Evolutionary conservation across 768 basidiomycete species (phyloP).

Genomic region (Glaciozyma antarctica): DNA sequence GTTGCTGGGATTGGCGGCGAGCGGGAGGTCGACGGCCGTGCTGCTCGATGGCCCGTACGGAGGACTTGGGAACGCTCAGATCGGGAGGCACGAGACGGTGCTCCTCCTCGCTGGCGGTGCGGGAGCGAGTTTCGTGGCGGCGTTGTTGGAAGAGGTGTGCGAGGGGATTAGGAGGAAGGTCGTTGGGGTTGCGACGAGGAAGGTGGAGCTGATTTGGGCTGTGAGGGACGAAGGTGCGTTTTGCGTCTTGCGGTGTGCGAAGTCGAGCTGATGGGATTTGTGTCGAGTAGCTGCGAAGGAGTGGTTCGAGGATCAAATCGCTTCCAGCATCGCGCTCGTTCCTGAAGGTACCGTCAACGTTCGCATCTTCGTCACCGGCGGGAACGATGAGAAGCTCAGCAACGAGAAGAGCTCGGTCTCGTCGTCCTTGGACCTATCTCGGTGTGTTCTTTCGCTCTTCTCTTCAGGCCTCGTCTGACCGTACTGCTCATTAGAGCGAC

Average conservation of each 20-base stretch:
- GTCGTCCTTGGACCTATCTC: neutral
- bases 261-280: neutral
- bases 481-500: neutral
- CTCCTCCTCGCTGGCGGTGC: conserved; percentile 32
- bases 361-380: conserved; percentile 14
- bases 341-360: conserved; percentile 5
- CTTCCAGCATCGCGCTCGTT: neutral
- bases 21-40: conserved; percentile 20
- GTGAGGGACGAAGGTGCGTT: conserved; percentile 15
- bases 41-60: conserved; percentile 36
- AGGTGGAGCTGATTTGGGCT: conserved; percentile 16
- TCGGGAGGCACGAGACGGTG: conserved; percentile 19
- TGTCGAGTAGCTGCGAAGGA: conserved; percentile 5
- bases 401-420: neutral
- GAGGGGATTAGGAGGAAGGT: conserved; percentile 6
- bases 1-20: conserved; percentile 12
- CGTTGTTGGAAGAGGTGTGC: conserved; percentile 13
- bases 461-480: neutral
- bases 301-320: conserved; percentile 19
- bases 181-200: neutral
- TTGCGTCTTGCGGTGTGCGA: neutral
- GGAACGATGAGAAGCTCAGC: neutral
- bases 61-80: conserved; percentile 18
- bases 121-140: conserved; percentile 25
- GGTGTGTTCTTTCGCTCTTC: too few relatives aligned